These are phyloP conservation scores for Termitomyces heimii DNA, from an alignment of 768 basidiomycete species.

Conservation along the genomic window DNA sequence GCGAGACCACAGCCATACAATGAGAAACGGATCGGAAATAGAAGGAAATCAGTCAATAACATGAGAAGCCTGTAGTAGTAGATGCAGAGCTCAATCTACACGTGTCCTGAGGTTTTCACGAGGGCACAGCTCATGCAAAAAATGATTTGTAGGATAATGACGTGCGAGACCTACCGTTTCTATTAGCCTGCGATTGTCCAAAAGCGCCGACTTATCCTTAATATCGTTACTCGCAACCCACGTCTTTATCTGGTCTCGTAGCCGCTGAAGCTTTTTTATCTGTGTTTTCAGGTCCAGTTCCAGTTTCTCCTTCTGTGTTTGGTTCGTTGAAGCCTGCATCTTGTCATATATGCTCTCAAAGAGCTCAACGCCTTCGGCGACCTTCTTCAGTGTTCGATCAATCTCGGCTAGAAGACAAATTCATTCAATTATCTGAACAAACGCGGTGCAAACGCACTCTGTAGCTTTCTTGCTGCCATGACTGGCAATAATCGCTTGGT, in stretches of 20 bases:
- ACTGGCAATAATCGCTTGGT: conserved; percentile 20
- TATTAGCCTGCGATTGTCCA: conserved; percentile 93
- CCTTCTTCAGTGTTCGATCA: conserved; percentile 97
- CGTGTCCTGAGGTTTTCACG: conserved; percentile 11
- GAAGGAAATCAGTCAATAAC: conserved; percentile 17
- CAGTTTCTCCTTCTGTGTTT: conserved; percentile 54
- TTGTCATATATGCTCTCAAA: conserved; percentile 97
- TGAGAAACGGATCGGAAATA: conserved; percentile 18
- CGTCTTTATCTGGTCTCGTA: conserved; percentile 99
- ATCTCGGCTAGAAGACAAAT: conserved; percentile 72
- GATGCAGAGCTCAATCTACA: conserved; percentile 11
- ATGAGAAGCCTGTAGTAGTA: conserved; percentile 9
- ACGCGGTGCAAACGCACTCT: conserved; percentile 44
- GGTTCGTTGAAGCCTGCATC: conserved; percentile 93
- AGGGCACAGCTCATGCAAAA: conserved; percentile 7
- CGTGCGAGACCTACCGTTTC: conserved; percentile 72
- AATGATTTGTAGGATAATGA: conserved; percentile 12
- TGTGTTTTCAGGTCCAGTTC: conserved; percentile 65
- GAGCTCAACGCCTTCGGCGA: conserved; percentile 90
- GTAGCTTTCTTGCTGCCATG: conserved; percentile 90
- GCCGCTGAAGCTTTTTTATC: conserved; percentile 97
- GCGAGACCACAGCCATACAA: conserved; percentile 18
- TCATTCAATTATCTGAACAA: background rate
- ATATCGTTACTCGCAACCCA: conserved; percentile 98
- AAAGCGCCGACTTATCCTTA: conserved; percentile 91